phyloP scores from a whole-genome alignment of 192 early-diverging fungal genomes.

The Entomortierella chlamydospora region DNA sequence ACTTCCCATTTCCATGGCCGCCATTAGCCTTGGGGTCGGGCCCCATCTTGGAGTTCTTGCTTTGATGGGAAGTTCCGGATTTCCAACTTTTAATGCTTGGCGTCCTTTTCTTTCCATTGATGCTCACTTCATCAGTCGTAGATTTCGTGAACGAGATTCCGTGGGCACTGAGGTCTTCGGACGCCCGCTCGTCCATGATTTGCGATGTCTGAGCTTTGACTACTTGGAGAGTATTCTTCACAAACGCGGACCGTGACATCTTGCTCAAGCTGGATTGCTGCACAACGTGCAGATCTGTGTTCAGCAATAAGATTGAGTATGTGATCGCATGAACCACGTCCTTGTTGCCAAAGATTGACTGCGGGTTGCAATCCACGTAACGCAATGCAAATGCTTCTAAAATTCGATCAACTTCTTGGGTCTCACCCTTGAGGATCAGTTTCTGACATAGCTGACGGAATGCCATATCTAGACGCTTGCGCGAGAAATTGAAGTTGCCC shows the following conservation, averaged over 20 bases:
- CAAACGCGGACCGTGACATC: constrained; percentile 81
- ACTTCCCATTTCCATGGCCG: constrained; percentile 39
- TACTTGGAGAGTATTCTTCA: constrained; percentile 74
- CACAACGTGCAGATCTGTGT: constrained; percentile 94
- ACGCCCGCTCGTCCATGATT: neutral
- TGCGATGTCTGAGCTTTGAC: constrained; percentile 26
- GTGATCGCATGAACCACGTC: constrained; percentile 92
- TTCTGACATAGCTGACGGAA: constrained; percentile 84
- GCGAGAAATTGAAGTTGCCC: constrained; percentile 80
- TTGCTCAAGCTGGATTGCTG: constrained; percentile 66
- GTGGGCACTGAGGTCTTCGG: constrained; percentile 14
- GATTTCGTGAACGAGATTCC: constrained; percentile 10
- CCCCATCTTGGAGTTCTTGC: constrained; percentile 25
- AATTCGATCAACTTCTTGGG: constrained; percentile 93
- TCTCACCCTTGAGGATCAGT: constrained; percentile 88
- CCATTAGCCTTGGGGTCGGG: constrained; percentile 28
- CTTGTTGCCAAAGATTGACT: constrained; percentile 59
- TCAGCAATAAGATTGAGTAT: constrained; percentile 88
- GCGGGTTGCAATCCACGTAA: constrained; percentile 86
- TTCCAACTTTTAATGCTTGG: constrained; percentile 57
- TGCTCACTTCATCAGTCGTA: constrained; percentile 38
- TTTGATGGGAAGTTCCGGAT: neutral
- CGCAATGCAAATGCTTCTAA: constrained; percentile 84
- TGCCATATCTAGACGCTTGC: constrained; percentile 78
- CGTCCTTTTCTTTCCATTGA: constrained; percentile 27